Evolutionary conservation across 108 stramenopile species (phyloP), one percentile per base, ranked within the genome.

Genomic region (Skeletonema marinoi): DNA sequence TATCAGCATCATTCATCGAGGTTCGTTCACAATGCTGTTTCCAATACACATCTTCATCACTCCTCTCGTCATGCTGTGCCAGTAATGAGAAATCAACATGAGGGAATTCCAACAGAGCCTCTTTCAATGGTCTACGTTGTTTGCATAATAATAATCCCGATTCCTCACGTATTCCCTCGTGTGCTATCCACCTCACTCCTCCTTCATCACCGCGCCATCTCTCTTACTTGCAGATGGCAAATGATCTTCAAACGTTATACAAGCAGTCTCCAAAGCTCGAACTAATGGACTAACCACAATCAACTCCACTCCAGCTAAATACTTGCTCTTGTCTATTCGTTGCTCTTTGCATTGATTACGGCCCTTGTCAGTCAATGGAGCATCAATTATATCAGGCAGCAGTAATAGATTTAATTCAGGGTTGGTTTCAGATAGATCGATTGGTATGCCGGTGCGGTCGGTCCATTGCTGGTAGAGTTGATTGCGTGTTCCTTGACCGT

Each of bases 281-380:
- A 88, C 88, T 44, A 88, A 78, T 41, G 93, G 89, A 33, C 81
- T 83, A 2, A 89, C 72, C 50, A 89, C 82, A n/a, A 94, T 83
- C 60, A 90, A 64, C 60, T 92, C 80, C 2, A 89, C 84, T 41
- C 78, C 66, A 11, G 68, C 12, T 31, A 80, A 44, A 61, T 86
- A 44, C 58, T 85, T 59, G 0, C 64, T 13, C 35, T 69, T 35
- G 12, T 81, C 66, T n/a, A 32, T 32, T 35, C 74, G 66, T 69
- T 88, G 88, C 29, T 90, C 66, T 25, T 65, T 12, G 30, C 80
- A 68, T 70, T 94, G 90, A 51, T 82, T 62, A 4, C 88, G 83
- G 31, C 93, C 93, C 71, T 92, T 94, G 38, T 87, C 69, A 36
- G 93, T 94, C 19, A 94, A 68, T 32, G 91, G 91, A 19, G 93